Evolutionary conservation across 768 basidiomycete genomes (phyloP).

Genomic region (Tylopilus subfusipes): DNA sequence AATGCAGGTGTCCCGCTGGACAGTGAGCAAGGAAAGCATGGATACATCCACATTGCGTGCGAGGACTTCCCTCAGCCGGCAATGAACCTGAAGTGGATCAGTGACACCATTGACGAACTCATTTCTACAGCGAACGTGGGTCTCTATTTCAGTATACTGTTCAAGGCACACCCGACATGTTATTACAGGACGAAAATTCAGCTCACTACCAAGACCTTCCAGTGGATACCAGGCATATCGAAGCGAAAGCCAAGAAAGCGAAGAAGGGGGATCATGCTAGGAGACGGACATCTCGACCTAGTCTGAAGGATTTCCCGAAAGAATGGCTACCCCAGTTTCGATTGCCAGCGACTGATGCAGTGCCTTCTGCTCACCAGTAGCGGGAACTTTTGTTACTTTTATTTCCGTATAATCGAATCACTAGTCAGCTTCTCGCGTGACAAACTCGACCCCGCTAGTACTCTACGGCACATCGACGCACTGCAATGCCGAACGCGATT

Average conservation of each 20-base stretch:
- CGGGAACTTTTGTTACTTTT: slow-evolving; percentile 1
- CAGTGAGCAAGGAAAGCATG: slow-evolving; percentile 52
- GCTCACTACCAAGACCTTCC: slow-evolving; percentile 59
- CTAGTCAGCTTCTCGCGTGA: slow-evolving; percentile 2
- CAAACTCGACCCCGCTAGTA: neutral
- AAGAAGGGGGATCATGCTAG: slow-evolving; percentile 68
- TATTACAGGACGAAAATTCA: slow-evolving; percentile 34
- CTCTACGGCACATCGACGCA: neutral
- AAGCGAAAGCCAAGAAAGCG: slow-evolving; percentile 67
- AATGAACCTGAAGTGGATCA: slow-evolving; percentile 95
- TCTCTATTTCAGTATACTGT: slow-evolving; percentile 15
- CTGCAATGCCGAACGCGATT: slow-evolving; percentile 32
- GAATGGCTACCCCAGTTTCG: slow-evolving; percentile 66
- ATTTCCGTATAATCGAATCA: neutral
- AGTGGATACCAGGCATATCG: slow-evolving; percentile 77
- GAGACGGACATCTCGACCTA: slow-evolving; percentile 54
- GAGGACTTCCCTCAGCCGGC: slow-evolving; percentile 79
- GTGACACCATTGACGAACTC: slow-evolving; percentile 77
- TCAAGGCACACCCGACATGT: slow-evolving; percentile 13
- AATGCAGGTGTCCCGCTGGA: slow-evolving; percentile 56
- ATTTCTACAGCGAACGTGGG: slow-evolving; percentile 83
- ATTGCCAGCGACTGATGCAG: slow-evolving; percentile 2
- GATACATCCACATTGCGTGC: slow-evolving; percentile 87
- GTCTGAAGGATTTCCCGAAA: slow-evolving; percentile 76
- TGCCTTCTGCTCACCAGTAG: slow-evolving; percentile 10